Percentiles rank a stretch among this genome's conserved stretches.
Conservation (phyloP, 2,329 filamentous ascomycete species). For the Talaromyces sp. region DNA sequence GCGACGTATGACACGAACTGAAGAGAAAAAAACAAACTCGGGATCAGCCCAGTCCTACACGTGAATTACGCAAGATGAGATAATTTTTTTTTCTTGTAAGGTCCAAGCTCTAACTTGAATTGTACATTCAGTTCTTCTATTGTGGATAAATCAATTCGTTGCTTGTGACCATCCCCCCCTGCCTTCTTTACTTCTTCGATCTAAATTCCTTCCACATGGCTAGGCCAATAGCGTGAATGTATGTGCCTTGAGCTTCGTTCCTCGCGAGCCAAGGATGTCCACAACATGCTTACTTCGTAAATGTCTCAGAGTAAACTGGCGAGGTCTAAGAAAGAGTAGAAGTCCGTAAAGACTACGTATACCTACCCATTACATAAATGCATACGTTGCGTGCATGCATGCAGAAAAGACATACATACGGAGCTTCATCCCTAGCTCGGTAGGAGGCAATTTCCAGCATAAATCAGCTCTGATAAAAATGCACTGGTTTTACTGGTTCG, state of each 20-base stretch:
- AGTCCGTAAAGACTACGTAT: neutral
- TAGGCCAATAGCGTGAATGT: neutral
- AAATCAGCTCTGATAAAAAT: neutral
- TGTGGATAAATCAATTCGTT: neutral
- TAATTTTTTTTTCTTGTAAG: neutral
- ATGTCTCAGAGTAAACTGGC: neutral
- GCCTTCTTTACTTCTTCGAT: neutral
- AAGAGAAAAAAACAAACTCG: neutral
- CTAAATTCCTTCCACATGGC: conserved; percentile 1
- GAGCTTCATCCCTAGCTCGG: neutral
- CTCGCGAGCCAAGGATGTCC: neutral
- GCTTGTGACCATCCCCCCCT: neutral
- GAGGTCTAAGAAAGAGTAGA: neutral
- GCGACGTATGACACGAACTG: neutral
- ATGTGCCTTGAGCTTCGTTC: neutral
- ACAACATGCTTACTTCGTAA: neutral
- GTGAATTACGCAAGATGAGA: neutral
- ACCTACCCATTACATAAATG: neutral
- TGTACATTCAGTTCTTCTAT: neutral
- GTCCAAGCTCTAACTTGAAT: neutral
- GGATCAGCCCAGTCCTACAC: neutral
- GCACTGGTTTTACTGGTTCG: neutral
- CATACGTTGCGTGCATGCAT: neutral
- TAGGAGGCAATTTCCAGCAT: neutral
- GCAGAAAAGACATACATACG: conserved; percentile 2